These are phyloP conservation scores for Talaromyces borbonicus DNA, from an alignment of 495 filamentous ascomycete genomes.

Conservation along the genomic window DNA sequence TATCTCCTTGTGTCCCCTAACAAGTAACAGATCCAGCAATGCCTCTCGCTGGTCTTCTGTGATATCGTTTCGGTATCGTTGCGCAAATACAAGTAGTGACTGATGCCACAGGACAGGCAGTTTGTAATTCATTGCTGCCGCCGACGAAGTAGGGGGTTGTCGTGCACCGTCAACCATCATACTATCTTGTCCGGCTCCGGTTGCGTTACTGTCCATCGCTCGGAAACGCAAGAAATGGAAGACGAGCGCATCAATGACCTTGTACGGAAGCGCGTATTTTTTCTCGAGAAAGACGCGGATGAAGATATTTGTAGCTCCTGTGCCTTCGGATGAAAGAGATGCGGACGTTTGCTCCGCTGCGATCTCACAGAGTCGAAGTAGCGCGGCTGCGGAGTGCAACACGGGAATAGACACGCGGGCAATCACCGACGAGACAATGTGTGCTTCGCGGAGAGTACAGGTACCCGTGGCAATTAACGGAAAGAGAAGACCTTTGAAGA, in stretches of 20 bases:
- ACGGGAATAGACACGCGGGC: slow-evolving; percentile 74
- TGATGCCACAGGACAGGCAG: slow-evolving; percentile 89
- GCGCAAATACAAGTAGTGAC: slow-evolving; percentile 78
- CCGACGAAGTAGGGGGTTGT: slow-evolving; percentile 17
- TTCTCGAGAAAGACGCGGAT: slow-evolving; percentile 90
- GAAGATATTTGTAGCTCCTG: slow-evolving; percentile 82
- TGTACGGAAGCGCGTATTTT: slow-evolving; percentile 90
- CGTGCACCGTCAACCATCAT: slow-evolving; percentile 22
- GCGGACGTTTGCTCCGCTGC: slow-evolving; percentile 73
- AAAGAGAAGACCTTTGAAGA: slow-evolving; percentile 95
- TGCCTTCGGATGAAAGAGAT: slow-evolving; percentile 58
- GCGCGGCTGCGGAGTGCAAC: slow-evolving; percentile 82
- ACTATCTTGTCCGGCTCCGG: slow-evolving; percentile 38
- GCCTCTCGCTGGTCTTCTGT: slow-evolving; percentile 91
- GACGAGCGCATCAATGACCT: slow-evolving; percentile 87
- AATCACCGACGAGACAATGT: slow-evolving; percentile 78
- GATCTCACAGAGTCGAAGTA: slow-evolving; percentile 87
- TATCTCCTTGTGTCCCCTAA: slow-evolving; percentile 78
- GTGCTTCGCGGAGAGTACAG: slow-evolving; percentile 83
- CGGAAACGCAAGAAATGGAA: slow-evolving; percentile 94
- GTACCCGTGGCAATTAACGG: slow-evolving; percentile 68
- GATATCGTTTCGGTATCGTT: slow-evolving; percentile 87
- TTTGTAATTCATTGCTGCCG: slow-evolving; percentile 42
- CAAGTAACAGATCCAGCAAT: slow-evolving; percentile 76
- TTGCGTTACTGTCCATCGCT: slow-evolving; percentile 38